Evolutionary conservation across 23 red algal genomes (phyloP).

Genomic region (Gracilariopsis chorda): DNA sequence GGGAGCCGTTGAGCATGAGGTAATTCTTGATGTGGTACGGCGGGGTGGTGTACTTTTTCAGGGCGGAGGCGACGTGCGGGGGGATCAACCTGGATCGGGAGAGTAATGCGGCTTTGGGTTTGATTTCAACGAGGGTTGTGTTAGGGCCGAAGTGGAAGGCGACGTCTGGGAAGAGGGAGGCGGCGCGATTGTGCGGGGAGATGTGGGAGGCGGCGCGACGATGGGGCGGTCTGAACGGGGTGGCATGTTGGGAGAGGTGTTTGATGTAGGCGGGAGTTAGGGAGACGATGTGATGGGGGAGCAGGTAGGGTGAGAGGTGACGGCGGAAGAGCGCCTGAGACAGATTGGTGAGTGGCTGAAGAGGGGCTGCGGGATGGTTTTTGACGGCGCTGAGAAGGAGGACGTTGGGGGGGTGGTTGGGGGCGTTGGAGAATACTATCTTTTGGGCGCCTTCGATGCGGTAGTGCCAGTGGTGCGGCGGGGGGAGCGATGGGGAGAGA

Average conservation of each 20-base stretch:
- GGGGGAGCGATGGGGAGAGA: background rate
- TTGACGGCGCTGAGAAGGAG: slow-evolving; percentile 25
- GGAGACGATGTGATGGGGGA: background rate
- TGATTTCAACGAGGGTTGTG: slow-evolving; percentile 44
- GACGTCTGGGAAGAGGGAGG: slow-evolving; percentile 23
- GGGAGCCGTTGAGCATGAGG: background rate
- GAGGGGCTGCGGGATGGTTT: slow-evolving; percentile 6
- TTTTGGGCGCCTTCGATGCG: slow-evolving; percentile 33
- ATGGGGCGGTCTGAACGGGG: background rate
- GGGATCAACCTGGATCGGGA: slow-evolving; percentile 36
- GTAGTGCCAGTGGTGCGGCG: slow-evolving; percentile 5
- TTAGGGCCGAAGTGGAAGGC: slow-evolving; percentile 43
- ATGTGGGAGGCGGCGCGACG: slow-evolving; percentile 6
- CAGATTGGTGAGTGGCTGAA: background rate
- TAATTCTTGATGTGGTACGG: slow-evolving; percentile 61
- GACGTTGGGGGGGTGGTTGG: background rate
- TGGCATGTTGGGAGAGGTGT: slow-evolving; percentile 2
- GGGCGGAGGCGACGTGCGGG: slow-evolving; percentile 4
- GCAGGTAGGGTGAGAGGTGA: slow-evolving; percentile 20
- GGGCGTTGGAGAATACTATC: slow-evolving; percentile 12
- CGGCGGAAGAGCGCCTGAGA: slow-evolving; percentile 28
- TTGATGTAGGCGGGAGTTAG: slow-evolving; percentile 21
- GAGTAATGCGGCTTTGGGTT: slow-evolving; percentile 27
- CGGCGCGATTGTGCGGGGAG: background rate
- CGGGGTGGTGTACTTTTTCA: slow-evolving; percentile 37